Evolutionary conservation across 371 early-diverging fungal species (phyloP), one percentile per base, ranked within the genome.

Genomic region (Mucor plumbeus): DNA sequence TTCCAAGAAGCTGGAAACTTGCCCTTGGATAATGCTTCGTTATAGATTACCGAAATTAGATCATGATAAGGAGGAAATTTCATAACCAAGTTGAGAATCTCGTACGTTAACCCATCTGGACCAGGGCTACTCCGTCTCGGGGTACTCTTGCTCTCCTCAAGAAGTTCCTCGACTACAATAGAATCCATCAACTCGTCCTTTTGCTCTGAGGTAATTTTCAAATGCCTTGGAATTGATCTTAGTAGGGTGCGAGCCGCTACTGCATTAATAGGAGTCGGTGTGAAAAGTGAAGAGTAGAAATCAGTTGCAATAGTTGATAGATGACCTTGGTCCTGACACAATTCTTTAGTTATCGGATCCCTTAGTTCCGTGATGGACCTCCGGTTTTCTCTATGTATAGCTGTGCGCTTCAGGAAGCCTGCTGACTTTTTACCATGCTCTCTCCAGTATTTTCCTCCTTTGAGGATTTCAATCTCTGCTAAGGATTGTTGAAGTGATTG

Each of bases 41-140:
- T 57, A 17, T 26, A 60, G 4, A 59, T 33, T 1, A 1, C 40
- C 0, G 15, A 11, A 10, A 26, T 26, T 5, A 59, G 6, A 21
- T 2, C 3, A 4, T 31, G 40, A 9, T 10, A 26, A 14, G 19
- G 41, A n/a, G 19, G 43, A 26, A 36, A 56, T 19, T 47, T 47
- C 19, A 47, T 15, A 0, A 47, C 31, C 10, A 26, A 50, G 26
- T 9, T 58, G 9, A 57, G n/a, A 10, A 68, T 33, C 21, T 54
- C 56, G 35, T 62, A 62, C 0, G 50, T 44, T 2, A 67, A 3
- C 4, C 67, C 67, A 35, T 67, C 61, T 1, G 35, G 19, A 0
- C 67, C 67, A 0, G 67, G 56, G 9, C 67, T 67, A 35, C 61
- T 61, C 0, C 10, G 34, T 3, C 31, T 19, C 3, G 57, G 61